Percentiles rank a stretch among this genome's conserved stretches.
phyloP scores from a whole-genome alignment of 805 yeast genomes.

The Starmerella apis region DNA sequence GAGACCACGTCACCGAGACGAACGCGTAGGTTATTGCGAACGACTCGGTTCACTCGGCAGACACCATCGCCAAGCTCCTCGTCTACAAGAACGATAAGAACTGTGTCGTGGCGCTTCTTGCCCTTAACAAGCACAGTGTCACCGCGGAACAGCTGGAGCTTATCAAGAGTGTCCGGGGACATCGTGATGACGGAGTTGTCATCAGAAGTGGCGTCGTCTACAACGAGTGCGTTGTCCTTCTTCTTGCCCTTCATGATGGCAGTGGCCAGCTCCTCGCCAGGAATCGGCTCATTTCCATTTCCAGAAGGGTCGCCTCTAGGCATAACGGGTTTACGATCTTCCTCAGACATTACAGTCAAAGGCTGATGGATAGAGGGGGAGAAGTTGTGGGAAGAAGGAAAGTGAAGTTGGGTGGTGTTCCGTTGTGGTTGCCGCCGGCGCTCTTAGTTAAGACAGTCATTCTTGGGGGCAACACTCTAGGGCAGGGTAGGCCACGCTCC shows the following conservation, averaged over 20 bases:
- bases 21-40: slow-evolving; percentile 87
- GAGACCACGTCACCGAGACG: slow-evolving; percentile 88
- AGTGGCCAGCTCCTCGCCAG: slow-evolving; percentile 64
- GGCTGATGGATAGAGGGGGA: neutral
- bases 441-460: slow-evolving; percentile 4
- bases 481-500: slow-evolving; percentile 1
- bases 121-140: slow-evolving; percentile 97
- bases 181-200: slow-evolving; percentile 92
- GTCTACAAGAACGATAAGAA: slow-evolving; percentile 86
- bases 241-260: slow-evolving; percentile 95
- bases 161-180: slow-evolving; percentile 91
- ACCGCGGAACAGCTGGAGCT: slow-evolving; percentile 89
- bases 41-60: slow-evolving; percentile 88
- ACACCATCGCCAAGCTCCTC: slow-evolving; percentile 95
- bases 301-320: slow-evolving; percentile 31
- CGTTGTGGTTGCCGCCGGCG: slow-evolving; percentile 1
- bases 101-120: slow-evolving; percentile 95
- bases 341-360: slow-evolving; percentile 18
- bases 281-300: slow-evolving; percentile 29
- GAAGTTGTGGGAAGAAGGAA: neutral
- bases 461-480: slow-evolving; percentile 1
- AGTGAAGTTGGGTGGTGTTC: slow-evolving; percentile 2
- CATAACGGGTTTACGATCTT: slow-evolving; percentile 34
- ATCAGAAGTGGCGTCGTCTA: slow-evolving; percentile 94
- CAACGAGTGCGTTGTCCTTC: slow-evolving; percentile 90